Evolutionary conservation across 352 stramenopile genomes (phyloP).

Genomic region (Pythium oligandrum): DNA sequence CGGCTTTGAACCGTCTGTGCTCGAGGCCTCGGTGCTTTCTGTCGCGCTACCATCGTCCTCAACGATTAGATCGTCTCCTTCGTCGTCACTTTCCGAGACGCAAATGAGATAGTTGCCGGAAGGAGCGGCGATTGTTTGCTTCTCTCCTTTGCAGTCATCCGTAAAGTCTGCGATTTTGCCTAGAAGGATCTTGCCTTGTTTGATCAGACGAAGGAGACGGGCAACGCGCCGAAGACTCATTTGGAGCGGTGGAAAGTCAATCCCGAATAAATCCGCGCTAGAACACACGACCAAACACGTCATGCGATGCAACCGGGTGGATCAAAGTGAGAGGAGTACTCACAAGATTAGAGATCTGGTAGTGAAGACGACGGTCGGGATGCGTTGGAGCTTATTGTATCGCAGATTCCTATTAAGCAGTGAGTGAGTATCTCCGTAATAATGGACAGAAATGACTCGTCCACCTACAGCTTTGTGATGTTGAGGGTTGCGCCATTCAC

Average conservation of each 20-base stretch:
- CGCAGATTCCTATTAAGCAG: slow-evolving; percentile 6
- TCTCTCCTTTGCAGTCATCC: slow-evolving; percentile 10
- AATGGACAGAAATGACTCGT: neutral
- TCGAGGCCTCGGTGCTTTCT: neutral
- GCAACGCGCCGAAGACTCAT: slow-evolving; percentile 12
- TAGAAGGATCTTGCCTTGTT: slow-evolving; percentile 7
- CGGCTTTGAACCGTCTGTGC: neutral
- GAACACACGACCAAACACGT: neutral
- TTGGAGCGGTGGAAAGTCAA: slow-evolving; percentile 6
- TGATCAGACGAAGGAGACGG: slow-evolving; percentile 12
- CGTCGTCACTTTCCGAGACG: slow-evolving; percentile 6
- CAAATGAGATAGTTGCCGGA: slow-evolving; percentile 4
- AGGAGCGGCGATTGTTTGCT: slow-evolving; percentile 3
- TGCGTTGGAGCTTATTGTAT: slow-evolving; percentile 9
- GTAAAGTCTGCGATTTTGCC: slow-evolving; percentile 11
- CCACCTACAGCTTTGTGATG: slow-evolving; percentile 12
- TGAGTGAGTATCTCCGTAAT: neutral
- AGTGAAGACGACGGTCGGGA: slow-evolving; percentile 9
- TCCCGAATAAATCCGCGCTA: slow-evolving; percentile 7
- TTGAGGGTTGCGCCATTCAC: slow-evolving; percentile 7
- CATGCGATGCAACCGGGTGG: neutral
- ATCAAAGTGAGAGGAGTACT: neutral
- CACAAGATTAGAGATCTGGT: slow-evolving; percentile 3
- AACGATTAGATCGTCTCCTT: slow-evolving; percentile 6
- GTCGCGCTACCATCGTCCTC: slow-evolving; percentile 9